A percentile compares a stretch with the other conserved stretches of the same genome.
phyloP scores from a whole-genome alignment of 75 land plant species.

The Selaginella moellendorffii region DNA sequence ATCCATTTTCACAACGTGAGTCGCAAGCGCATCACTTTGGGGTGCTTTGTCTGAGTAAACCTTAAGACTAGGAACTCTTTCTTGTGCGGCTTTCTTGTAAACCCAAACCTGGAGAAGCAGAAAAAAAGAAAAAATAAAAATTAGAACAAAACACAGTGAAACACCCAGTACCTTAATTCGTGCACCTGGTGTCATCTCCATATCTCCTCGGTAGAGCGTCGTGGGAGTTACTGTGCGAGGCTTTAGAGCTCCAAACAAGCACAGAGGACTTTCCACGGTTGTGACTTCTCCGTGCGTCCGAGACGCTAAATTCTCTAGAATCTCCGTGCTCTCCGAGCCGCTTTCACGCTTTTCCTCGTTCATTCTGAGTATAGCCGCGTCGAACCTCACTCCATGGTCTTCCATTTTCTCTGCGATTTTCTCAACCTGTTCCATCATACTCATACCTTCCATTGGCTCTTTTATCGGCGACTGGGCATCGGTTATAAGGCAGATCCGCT shows the following conservation, averaged over 20 bases:
- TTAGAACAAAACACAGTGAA: too few relatives aligned
- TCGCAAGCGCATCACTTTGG: conserved; percentile 45
- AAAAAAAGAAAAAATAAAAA: too few relatives aligned
- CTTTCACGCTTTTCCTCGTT: too few relatives aligned
- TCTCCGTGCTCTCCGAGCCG: conserved; percentile 49
- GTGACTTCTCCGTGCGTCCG: conserved; percentile 34
- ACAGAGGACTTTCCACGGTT: conserved; percentile 45
- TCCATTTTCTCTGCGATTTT: conserved; percentile 49
- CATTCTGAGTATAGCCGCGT: conserved; percentile 39
- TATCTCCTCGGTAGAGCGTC: conserved; percentile 78
- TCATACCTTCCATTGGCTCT: conserved; percentile 69
- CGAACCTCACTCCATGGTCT: conserved; percentile 56
- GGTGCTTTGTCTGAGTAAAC: conserved; percentile 88
- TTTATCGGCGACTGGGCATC: conserved; percentile 48
- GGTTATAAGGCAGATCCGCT: conserved; percentile 70
- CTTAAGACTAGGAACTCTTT: conserved; percentile 71
- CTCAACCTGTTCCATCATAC: conserved; percentile 69
- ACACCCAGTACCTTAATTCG: too few relatives aligned
- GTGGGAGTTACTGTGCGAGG: conserved; percentile 65
- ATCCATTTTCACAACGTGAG: conserved; percentile 80
- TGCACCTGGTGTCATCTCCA: conserved; percentile 55
- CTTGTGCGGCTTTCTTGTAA: conserved; percentile 81
- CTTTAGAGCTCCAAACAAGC: conserved; percentile 59
- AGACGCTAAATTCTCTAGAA: conserved; percentile 46
- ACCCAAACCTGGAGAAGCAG: conserved; percentile 99